Evolutionary conservation across 2,329 filamentous ascomycete species (phyloP), one percentile per base, ranked within the genome.

Genomic region (Daldinia sp.): DNA sequence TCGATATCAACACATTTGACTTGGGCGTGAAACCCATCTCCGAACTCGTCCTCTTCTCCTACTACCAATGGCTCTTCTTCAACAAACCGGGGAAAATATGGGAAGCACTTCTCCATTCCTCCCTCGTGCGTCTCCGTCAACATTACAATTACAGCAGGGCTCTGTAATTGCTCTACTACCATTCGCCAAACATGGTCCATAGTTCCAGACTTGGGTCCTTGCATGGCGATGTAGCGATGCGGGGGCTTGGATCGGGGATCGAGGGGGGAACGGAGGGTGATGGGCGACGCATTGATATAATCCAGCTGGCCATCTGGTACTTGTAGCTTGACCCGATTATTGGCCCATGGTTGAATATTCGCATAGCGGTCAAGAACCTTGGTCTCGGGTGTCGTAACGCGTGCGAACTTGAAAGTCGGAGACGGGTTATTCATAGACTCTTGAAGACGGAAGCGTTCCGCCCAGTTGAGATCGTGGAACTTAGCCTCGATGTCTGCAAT

Each of bases 121-220:
- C 85, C 83, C 77, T 98, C 94, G 73, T 91, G 84, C 23, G 93
- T 94, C 74, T 93, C 92, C 2, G 94, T 99, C 65, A 99, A 86
- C 92, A 98, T 97, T 59, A 98, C 89, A 54, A 98, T 90, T 58
- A 98, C 92, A 1, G 88, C 93, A 2, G 90, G 87, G 45, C 89
- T 87, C 23, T 80, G 73, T 52, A 84, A 77, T 77, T 96, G 92
- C 72, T 96, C 89, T 75, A 92, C 91, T 32, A 97, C 83, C 95
- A 99, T 99, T 73, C 95, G 92, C 92, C 94, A 99, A 68, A 96
- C 91, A 73, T 96, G 93, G 68, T 89, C 87, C 57, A 90, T 83
- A 13, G 91, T 92, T 23, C 87, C 85, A 62, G 83, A 77, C 72
- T 94, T 97, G 4, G 95, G 95, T 0, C 95, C 95, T 79, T 96